phyloP scores from a whole-genome alignment of 208 protist genomes.

The Acanthamoeba sp. region DNA sequence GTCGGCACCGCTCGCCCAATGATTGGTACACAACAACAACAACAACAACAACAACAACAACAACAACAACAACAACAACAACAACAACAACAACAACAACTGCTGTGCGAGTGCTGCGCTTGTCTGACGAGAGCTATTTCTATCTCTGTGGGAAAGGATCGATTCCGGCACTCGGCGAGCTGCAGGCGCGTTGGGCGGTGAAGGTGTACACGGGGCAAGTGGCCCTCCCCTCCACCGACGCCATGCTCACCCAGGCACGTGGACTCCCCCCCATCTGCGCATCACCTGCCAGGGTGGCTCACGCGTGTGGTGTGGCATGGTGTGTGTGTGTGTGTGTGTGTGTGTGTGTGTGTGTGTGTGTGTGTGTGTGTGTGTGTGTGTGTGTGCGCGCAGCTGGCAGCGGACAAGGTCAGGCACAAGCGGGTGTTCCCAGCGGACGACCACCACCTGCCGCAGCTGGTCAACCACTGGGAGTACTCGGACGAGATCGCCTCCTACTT shows the following conservation, averaged over 20 bases:
- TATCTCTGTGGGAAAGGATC: background rate
- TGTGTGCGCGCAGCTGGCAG: background rate
- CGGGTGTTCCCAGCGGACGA: slow-evolving; percentile 59
- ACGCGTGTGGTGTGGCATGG: too few relatives aligned
- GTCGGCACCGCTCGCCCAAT: slow-evolving; percentile 65
- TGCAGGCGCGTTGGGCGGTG: slow-evolving; percentile 61
- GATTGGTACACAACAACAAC: background rate
- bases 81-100: background rate
- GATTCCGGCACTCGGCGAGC: slow-evolving; percentile 59
- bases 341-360: too few relatives aligned
- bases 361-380: too few relatives aligned
- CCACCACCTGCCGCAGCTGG: slow-evolving; percentile 62
- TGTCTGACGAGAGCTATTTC: background rate
- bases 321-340: too few relatives aligned
- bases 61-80: background rate
- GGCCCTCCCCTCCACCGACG: slow-evolving; percentile 34
- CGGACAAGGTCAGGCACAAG: slow-evolving; percentile 40
- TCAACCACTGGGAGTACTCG: slow-evolving; percentile 74
- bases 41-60: background rate
- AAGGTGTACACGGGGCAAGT: slow-evolving; percentile 69
- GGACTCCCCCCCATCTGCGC: background rate
- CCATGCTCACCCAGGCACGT: slow-evolving; percentile 11
- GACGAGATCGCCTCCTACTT: slow-evolving; percentile 73
- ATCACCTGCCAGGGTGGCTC: background rate
- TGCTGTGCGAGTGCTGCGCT: background rate